These are phyloP conservation scores for Aphanomyces stellatus DNA, from an alignment of 352 stramenopile genomes.

Conservation along the genomic window DNA sequence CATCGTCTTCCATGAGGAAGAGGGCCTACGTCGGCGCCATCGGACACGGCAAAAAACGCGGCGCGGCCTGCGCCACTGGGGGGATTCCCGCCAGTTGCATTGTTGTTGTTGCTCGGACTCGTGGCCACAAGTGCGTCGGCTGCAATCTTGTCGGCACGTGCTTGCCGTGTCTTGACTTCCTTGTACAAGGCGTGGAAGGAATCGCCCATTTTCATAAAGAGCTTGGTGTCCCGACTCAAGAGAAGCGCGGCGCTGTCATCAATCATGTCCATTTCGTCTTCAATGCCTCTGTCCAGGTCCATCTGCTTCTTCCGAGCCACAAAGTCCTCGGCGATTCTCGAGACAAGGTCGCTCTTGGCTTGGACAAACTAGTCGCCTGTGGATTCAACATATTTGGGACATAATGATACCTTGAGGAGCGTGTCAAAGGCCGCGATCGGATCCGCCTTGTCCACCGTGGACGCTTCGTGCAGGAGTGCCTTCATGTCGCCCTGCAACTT, in stretches of 20 bases:
- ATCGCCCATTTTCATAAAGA: slow-evolving; percentile 62
- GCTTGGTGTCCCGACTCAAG: slow-evolving; percentile 55
- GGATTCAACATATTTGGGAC: slow-evolving; percentile 19
- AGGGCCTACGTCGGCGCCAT: slow-evolving; percentile 22
- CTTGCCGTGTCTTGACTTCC: slow-evolving; percentile 37
- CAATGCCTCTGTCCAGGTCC: slow-evolving; percentile 42
- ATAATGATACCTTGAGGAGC: slow-evolving; percentile 26
- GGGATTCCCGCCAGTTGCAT: too few relatives aligned
- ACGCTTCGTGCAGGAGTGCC: slow-evolving; percentile 45
- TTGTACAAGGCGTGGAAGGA: slow-evolving; percentile 40
- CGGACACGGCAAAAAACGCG: too few relatives aligned
- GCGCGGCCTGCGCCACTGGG: too few relatives aligned
- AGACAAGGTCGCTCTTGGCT: slow-evolving; percentile 53
- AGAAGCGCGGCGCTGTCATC: slow-evolving; percentile 23
- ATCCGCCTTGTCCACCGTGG: slow-evolving; percentile 52
- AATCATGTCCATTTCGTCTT: neutral
- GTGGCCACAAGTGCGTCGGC: too few relatives aligned
- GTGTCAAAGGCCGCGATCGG: neutral
- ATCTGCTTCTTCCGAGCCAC: slow-evolving; percentile 53
- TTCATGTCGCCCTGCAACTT: slow-evolving; percentile 47
- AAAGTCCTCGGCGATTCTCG: slow-evolving; percentile 59
- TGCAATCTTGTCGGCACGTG: slow-evolving; percentile 22
- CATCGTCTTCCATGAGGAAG: neutral
- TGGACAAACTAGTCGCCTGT: slow-evolving; percentile 55
- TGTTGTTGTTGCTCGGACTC: too few relatives aligned